These are phyloP conservation scores for Pleurotus citrinopileatus DNA, from an alignment of 768 basidiomycete species.

Conservation along the genomic window DNA sequence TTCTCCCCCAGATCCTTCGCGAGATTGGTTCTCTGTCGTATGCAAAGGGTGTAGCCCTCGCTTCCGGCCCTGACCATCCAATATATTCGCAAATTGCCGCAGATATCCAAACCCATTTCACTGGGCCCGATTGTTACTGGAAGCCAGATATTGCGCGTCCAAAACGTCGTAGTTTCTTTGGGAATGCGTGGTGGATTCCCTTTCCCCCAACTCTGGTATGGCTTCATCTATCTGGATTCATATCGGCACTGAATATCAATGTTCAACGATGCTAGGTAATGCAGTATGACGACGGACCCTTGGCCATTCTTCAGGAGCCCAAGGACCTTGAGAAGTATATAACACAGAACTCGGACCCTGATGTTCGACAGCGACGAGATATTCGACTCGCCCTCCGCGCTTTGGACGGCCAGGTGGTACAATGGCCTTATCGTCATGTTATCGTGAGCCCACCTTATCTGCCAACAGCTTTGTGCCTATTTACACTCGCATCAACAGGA, in stretches of 20 bases:
- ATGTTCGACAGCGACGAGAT: slow-evolving; percentile 48
- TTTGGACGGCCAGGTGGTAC: slow-evolving; percentile 58
- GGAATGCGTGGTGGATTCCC: slow-evolving; percentile 78
- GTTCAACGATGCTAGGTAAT: slow-evolving; percentile 31
- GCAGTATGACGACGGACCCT: slow-evolving; percentile 61
- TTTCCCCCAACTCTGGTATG: slow-evolving; percentile 69
- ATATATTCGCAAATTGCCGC: slow-evolving; percentile 45
- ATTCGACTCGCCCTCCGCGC: slow-evolving; percentile 64
- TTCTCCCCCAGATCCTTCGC: slow-evolving; percentile 55
- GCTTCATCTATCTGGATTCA: no score
- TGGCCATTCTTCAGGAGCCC: slow-evolving; percentile 42
- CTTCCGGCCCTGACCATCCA: slow-evolving; percentile 44
- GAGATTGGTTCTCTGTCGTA: slow-evolving; percentile 64
- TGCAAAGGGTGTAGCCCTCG: slow-evolving; percentile 43
- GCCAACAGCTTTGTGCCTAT: background rate
- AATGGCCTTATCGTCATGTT: slow-evolving; percentile 63
- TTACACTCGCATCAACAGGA: slow-evolving; percentile 36
- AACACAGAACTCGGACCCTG: slow-evolving; percentile 52
- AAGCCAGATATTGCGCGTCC: slow-evolving; percentile 31
- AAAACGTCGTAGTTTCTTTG: slow-evolving; percentile 54
- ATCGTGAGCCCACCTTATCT: slow-evolving; percentile 31
- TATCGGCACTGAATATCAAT: background rate
- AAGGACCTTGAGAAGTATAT: slow-evolving; percentile 58
- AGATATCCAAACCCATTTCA: slow-evolving; percentile 51
- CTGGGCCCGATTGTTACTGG: slow-evolving; percentile 79